phyloP scores from a whole-genome alignment of 2,329 filamentous ascomycete species.

The Aspergillus pseudoterreus region DNA sequence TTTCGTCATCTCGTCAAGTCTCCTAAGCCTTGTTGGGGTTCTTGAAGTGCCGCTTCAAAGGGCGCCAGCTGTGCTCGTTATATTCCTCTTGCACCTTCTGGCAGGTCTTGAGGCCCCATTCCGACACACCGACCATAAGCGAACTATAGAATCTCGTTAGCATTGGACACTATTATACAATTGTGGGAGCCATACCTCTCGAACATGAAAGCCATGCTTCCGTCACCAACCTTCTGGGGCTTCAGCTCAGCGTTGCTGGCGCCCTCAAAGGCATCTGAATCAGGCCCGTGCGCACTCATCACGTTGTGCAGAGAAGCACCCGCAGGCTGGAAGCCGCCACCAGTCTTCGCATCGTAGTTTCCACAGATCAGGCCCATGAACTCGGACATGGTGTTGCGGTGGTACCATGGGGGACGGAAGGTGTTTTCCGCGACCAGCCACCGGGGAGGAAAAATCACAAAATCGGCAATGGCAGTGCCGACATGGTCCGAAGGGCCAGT shows the following conservation, averaged over 20 bases:
- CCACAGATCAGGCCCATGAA: constrained; percentile 64
- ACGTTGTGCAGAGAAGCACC: constrained; percentile 65
- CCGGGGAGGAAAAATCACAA: constrained; percentile 62
- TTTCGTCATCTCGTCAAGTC: background rate
- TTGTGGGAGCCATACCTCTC: constrained; percentile 41
- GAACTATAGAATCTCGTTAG: constrained; percentile 38
- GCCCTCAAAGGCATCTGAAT: constrained; percentile 54
- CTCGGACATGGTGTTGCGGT: constrained; percentile 63
- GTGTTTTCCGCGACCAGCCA: constrained; percentile 61
- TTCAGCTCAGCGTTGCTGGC: constrained; percentile 52
- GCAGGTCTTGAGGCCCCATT: constrained; percentile 69
- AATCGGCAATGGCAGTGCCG: constrained; percentile 63
- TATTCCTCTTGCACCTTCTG: constrained; percentile 69
- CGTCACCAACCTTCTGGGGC: constrained; percentile 55
- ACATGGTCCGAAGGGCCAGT: constrained; percentile 55
- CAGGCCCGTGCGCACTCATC: constrained; percentile 66
- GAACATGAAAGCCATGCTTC: constrained; percentile 64
- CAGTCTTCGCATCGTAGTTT: constrained; percentile 58
- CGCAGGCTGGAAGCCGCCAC: constrained; percentile 57
- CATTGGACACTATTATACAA: background rate
- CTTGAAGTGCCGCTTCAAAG: constrained; percentile 61
- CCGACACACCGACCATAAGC: constrained; percentile 68
- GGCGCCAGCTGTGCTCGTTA: constrained; percentile 76
- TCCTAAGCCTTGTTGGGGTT: constrained; percentile 42
- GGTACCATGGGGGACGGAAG: constrained; percentile 61